Conservation (phyloP, 495 filamentous ascomycete genomes). For the Trichocladium uniseriatum region DNA sequence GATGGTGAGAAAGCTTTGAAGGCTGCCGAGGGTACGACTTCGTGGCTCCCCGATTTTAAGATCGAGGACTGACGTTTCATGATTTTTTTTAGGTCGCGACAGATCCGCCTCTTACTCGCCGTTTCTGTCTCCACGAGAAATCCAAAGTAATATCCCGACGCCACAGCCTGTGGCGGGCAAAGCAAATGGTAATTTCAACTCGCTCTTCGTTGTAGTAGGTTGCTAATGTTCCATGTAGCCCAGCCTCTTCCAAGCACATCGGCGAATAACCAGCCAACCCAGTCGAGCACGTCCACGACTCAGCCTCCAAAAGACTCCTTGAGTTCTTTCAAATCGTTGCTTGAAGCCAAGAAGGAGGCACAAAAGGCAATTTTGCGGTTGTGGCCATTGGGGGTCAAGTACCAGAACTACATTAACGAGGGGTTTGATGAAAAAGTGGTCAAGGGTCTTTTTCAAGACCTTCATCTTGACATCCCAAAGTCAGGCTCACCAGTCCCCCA, state of each 20-base stretch:
- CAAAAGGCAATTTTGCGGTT: constrained; percentile 59
- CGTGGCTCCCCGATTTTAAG: not conserved
- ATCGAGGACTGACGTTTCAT: not conserved
- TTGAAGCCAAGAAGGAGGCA: constrained; percentile 55
- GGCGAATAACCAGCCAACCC: not conserved
- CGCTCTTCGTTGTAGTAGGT: no score
- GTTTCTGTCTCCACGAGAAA: constrained; percentile 38
- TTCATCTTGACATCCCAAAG: constrained; percentile 46
- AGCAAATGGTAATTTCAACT: not conserved
- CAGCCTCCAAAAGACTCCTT: not conserved
- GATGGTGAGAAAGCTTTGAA: constrained; percentile 9
- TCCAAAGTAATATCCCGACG: constrained; percentile 23
- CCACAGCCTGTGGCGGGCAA: constrained; percentile 3
- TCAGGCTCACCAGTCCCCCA: not conserved
- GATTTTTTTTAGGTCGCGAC: constrained; percentile 27
- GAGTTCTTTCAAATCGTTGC: constrained; percentile 22
- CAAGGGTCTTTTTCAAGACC: constrained; percentile 52
- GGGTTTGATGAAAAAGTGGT: constrained; percentile 58
- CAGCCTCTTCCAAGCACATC: not conserved
- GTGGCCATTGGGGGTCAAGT: constrained; percentile 55
- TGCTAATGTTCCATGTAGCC: not conserved
- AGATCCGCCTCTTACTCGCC: constrained; percentile 46
- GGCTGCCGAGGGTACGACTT: constrained; percentile 1
- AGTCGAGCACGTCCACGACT: not conserved
- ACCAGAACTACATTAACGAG: constrained; percentile 58